A percentile compares a stretch with the other conserved stretches of the same genome.
These are phyloP conservation scores for Raddia distichophylla DNA, from an alignment of 176 grass and related monocot genomes.

Conservation along the genomic window DNA sequence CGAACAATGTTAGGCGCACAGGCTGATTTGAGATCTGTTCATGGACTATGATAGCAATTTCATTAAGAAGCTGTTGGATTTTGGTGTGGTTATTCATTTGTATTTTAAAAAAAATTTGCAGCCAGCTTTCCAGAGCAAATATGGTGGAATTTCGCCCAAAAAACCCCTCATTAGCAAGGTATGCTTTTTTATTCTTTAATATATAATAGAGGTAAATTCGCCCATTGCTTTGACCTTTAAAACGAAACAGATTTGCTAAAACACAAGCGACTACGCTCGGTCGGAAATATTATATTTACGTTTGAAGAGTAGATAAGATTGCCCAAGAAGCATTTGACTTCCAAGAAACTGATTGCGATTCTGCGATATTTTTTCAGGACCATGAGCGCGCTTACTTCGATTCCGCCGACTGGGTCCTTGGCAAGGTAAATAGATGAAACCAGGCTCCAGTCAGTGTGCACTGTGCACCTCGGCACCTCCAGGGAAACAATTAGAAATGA, in stretches of 20 bases:
- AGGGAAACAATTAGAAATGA: neutral
- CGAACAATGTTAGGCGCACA: no score
- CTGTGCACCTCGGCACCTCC: no score
- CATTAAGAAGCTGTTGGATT: no score
- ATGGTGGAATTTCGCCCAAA: constrained; percentile 49
- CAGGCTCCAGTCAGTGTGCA: no score
- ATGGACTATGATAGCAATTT: neutral
- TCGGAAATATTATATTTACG: neutral
- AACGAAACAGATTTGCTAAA: no score
- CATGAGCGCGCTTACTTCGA: constrained; percentile 59
- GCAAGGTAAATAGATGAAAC: constrained; percentile 43
- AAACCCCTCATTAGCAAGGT: constrained; percentile 58
- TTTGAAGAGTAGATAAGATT: neutral
- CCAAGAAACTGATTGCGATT: neutral
- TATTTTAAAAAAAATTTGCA: neutral
- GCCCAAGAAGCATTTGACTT: neutral
- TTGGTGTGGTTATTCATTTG: neutral
- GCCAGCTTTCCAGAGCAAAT: constrained; percentile 36
- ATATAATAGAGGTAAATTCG: no score
- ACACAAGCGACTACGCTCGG: no score
- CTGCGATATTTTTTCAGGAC: constrained; percentile 28
- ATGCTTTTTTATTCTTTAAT: neutral
- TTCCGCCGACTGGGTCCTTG: constrained; percentile 60
- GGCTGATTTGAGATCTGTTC: neutral
- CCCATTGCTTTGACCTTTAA: no score